phyloP scores from a whole-genome alignment of 1,139 yeast species.

The Protomyces macrosporus region DNA sequence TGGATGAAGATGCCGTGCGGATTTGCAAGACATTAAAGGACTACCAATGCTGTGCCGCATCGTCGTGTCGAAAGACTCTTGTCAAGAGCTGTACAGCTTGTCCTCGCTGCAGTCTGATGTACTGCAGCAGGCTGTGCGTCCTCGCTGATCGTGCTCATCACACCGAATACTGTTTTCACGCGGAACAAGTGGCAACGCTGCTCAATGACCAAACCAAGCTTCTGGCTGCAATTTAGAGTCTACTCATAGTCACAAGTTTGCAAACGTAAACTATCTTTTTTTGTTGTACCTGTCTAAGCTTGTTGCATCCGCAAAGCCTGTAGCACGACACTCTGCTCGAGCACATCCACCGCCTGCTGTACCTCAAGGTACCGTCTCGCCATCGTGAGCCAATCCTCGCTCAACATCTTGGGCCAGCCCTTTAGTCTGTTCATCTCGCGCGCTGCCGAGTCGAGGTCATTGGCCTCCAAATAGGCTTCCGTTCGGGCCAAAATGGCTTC shows the following conservation, averaged over 20 bases:
- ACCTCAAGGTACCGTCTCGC: slow-evolving; percentile 36
- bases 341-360: slow-evolving; percentile 27
- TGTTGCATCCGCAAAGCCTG: slow-evolving; percentile 15
- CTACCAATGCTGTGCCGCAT: not conserved
- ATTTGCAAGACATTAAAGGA: slow-evolving; percentile 1
- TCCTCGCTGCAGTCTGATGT: not conserved
- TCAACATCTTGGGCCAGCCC: slow-evolving; percentile 89
- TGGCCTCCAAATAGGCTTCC: slow-evolving; percentile 65
- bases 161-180: not conserved
- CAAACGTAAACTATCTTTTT: not conserved
- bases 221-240: not conserved
- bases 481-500: slow-evolving; percentile 88
- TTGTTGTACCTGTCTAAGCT: not conserved
- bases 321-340: slow-evolving; percentile 18
- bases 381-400: slow-evolving; percentile 84
- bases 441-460: slow-evolving; percentile 79
- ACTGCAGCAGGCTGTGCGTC: slow-evolving; percentile 8
- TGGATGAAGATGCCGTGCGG: slow-evolving; percentile 9
- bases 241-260: not conserved
- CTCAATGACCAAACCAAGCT: not conserved
- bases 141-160: not conserved
- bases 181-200: not conserved
- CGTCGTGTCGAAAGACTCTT: not conserved
- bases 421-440: slow-evolving; percentile 84
- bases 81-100: slow-evolving; percentile 2